phyloP scores from a whole-genome alignment of 768 basidiomycete species.

The Termitomyces sp. region DNA sequence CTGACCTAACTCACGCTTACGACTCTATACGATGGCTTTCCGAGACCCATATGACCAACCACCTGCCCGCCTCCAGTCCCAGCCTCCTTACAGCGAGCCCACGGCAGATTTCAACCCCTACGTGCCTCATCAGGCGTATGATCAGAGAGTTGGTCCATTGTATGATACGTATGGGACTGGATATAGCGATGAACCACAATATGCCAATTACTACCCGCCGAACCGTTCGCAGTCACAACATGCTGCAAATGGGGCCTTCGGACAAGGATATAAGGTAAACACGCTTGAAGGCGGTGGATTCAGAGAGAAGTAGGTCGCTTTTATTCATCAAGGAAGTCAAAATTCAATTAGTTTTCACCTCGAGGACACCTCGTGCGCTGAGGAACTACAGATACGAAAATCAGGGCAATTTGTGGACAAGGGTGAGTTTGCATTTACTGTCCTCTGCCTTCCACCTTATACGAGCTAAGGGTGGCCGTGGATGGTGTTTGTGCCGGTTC shows the following conservation, averaged over 20 bases:
- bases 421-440: slow-evolving; percentile 28
- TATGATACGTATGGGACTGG: slow-evolving; percentile 29
- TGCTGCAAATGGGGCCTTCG: slow-evolving; percentile 12
- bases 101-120: slow-evolving; percentile 43
- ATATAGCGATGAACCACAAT: slow-evolving; percentile 34
- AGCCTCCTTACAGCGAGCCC: slow-evolving; percentile 28
- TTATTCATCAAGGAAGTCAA: not conserved
- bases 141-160: slow-evolving; percentile 31
- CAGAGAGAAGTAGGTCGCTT: slow-evolving; percentile 9
- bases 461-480: slow-evolving; percentile 50
- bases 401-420: slow-evolving; percentile 66
- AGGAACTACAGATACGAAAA: slow-evolving; percentile 50
- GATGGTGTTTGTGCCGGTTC: slow-evolving; percentile 60
- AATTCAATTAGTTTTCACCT: not conserved
- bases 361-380: slow-evolving; percentile 36
- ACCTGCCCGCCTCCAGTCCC: slow-evolving; percentile 18
- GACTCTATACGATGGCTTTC: slow-evolving; percentile 40
- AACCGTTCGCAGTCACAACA: slow-evolving; percentile 17
- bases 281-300: slow-evolving; percentile 1
- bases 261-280: slow-evolving; percentile 10
- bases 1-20: not conserved
- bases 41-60: slow-evolving; percentile 47
- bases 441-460: not conserved
- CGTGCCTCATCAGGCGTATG: slow-evolving; percentile 47
- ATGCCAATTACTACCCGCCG: slow-evolving; percentile 22